Base-by-base conservation (phyloP, 2,329 filamentous ascomycete species). In the Arthrobotrys conoides region DNA sequence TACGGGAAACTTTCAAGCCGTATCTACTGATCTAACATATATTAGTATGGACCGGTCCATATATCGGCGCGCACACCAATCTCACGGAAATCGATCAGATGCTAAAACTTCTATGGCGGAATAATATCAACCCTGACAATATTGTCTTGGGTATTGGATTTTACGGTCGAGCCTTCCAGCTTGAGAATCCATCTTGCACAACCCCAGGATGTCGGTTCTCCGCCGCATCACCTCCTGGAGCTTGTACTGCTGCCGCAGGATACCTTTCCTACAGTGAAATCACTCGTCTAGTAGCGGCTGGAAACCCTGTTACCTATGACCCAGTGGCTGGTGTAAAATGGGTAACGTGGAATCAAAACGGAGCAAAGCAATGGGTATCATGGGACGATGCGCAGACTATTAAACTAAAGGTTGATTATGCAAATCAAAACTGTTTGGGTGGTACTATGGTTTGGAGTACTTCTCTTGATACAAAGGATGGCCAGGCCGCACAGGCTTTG, bases 81-180 rank as follows among this genome's bases (percentile, higher is more conserved):
- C 48, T 83, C 5, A 83, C 83, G 6, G 83, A 84, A 67, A 84
- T 84, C 24, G 76, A 83, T 10, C 16, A 57, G 8, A 81, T 80
- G 8, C 44, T 84, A 1, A 81, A 84, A 57, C 80, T 84, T 0
- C 48, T 85, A 0, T 84, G 83, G 83, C 64, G 80, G 16, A 80
- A 69, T 24, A 76, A 79, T 27, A 76, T 81, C 22, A 65, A 55
- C 6, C 57, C 71, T 0, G 57, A 61, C 5, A 81, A 81, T 46
- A 57, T 81, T n/a, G 68, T 57, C 38, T 61, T 81, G 22, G 82
- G 82, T 10, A 46, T 81, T 38, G 80, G 79, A 18, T 77, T 81
- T 59, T 81, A 81, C 48, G 76, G 80, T 8, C 66, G 79, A 46
- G 59, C 63, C 3, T 84, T 82, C 63, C 80, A 81, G n/a, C 68